Conservation (phyloP, 179 eudicot genomes). For the Drosera spatulata region DNA sequence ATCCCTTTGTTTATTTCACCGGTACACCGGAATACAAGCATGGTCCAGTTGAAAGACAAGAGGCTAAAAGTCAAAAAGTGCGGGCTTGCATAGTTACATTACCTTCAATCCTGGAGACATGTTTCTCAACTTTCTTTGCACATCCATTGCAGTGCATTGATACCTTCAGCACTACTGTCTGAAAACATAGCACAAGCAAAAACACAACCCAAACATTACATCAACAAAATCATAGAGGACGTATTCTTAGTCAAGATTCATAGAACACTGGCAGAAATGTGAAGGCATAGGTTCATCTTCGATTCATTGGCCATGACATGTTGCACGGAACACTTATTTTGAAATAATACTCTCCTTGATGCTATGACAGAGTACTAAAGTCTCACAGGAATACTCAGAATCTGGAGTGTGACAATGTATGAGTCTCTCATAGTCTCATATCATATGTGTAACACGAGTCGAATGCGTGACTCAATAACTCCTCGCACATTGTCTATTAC, state of each 20-base stretch:
- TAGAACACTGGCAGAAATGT: neutral
- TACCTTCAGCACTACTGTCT: slow-evolving; percentile 86
- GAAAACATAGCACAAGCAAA: slow-evolving; percentile 5
- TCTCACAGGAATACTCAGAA: no score
- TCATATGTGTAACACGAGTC: no score
- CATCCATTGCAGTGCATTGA: slow-evolving; percentile 99
- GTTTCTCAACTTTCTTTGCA: slow-evolving; percentile 82
- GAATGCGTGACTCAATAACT: neutral
- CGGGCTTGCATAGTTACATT: slow-evolving; percentile 1
- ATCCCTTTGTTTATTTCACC: no score
- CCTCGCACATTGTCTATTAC: no score
- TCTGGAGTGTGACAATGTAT: no score
- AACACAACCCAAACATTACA: neutral
- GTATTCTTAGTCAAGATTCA: neutral
- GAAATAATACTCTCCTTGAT: no score
- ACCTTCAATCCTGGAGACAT: slow-evolving; percentile 87
- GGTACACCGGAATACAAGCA: no score
- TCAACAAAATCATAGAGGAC: neutral
- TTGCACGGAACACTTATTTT: no score
- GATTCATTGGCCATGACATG: no score
- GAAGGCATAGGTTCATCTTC: no score
- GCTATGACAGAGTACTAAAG: no score
- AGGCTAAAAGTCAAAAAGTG: neutral
- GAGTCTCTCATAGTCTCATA: no score
- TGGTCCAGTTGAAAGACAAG: neutral